Base-by-base conservation (phyloP, 2,329 filamentous ascomycete species). In the Cladosporium velox region DNA sequence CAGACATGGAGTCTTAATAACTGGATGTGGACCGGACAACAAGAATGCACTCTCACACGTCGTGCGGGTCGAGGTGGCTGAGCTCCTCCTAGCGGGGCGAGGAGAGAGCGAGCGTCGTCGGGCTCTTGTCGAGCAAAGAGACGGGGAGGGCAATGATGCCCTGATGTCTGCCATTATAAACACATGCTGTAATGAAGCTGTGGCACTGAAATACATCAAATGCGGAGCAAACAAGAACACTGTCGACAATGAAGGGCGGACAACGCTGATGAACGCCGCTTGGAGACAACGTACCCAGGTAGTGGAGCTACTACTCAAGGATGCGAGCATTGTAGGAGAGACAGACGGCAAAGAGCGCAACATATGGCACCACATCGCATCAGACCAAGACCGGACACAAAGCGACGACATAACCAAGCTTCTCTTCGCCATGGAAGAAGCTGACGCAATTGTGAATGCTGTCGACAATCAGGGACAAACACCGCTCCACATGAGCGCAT, bases 251-350 rank as follows among this genome's bases (percentile, higher is more conserved):
- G 35, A 65, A 5, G 47, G 52, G 3, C 54, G 57, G 54, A 63
- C 68, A 4, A 62, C 66, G 14, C 47, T 69, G 21, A 66, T 68
- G 66, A 78, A 75, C 1, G 79, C 79, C 2, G 79, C 78, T 8
- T 80, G 78, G 79, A 77, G 74, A 66, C 79, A 79, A 49, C 79
- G 79, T 59, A 72, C 72, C 61, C 71, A 78, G 63, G 68, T 80
- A 1, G 67, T 81, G 35, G 70, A 78, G 28, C 18, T 76, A n/a
- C 65, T 81, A 11, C 74, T 81, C 24, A 60, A 68, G 8, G 49
- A 66, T 18, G 61, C 65, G 10, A 66, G 63, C n/a, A 55, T 72
- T 44, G 49, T 67, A 32, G 59, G 59, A 44, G 54, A 49, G 41
- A 63, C 21, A 30, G 71, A 73, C 58, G 18, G 15, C 12, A 61